Conservation (phyloP, 768 basidiomycete species). For the Suillus ampliporus region DNA sequence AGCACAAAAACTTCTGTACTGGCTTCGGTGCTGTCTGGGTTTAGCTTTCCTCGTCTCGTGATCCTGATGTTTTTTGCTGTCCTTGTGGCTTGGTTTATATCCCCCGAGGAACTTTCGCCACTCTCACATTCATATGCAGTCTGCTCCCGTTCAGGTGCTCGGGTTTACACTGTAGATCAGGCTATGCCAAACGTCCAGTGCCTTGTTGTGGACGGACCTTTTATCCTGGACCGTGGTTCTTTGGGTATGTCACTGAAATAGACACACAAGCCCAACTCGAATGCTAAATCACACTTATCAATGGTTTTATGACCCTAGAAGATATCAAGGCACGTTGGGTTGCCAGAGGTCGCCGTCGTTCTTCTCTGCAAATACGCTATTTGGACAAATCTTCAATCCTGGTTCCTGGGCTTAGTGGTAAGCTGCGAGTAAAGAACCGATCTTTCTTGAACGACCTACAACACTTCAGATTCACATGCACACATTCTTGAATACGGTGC, state of each 20-base stretch:
- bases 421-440: conserved; percentile 27
- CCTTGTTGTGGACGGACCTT: conserved; percentile 57
- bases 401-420: conserved; percentile 76
- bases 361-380: conserved; percentile 49
- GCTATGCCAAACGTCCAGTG: conserved; percentile 60
- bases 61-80: conserved; percentile 18
- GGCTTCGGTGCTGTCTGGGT: background rate
- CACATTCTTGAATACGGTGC: conserved; percentile 84
- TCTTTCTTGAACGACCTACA: conserved; percentile 5
- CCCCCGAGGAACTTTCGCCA: background rate
- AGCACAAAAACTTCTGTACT: background rate
- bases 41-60: background rate
- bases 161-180: conserved; percentile 73
- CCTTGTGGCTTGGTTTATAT: conserved; percentile 18
- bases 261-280: background rate
- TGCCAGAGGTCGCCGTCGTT: conserved; percentile 26
- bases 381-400: conserved; percentile 62
- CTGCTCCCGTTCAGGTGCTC: conserved; percentile 58
- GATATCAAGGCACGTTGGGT: conserved; percentile 49
- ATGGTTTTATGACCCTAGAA: conserved; percentile 35
- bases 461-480: conserved; percentile 70
- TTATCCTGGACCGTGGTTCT: conserved; percentile 60
- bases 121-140: conserved; percentile 55
- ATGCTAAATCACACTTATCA: conserved; percentile 1
- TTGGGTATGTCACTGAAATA: conserved; percentile 50